These are phyloP conservation scores for Houttuynia cordata DNA, from an alignment of 164 flowering plant genomes.

Conservation along the genomic window DNA sequence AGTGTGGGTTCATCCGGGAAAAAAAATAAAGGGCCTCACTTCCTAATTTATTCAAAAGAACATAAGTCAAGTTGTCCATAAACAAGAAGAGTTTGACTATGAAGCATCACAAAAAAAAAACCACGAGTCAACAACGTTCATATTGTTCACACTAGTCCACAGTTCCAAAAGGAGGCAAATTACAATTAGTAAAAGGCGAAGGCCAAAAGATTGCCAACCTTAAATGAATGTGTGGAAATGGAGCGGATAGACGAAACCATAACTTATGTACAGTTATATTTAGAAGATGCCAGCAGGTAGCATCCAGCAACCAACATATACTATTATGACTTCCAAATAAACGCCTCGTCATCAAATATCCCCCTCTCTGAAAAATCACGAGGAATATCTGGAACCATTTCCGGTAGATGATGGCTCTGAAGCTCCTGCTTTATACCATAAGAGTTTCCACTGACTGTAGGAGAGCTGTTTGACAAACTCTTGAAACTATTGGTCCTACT, in stretches of 20 bases:
- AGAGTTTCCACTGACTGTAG: constrained; percentile 6
- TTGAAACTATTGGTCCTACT: constrained; percentile 11
- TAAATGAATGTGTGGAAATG: not conserved
- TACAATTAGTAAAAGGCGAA: not conserved
- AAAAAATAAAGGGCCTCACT: too few relatives aligned
- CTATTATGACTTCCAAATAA: constrained; percentile 52
- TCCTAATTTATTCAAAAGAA: too few relatives aligned
- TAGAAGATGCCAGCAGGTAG: constrained; percentile 7
- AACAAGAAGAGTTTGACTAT: too few relatives aligned
- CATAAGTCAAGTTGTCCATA: too few relatives aligned
- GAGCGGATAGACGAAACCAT: not conserved
- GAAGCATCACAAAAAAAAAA: too few relatives aligned
- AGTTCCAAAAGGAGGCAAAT: not conserved
- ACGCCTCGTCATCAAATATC: constrained; percentile 44
- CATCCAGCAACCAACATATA: not conserved
- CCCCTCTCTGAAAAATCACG: constrained; percentile 56
- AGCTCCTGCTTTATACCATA: constrained; percentile 33
- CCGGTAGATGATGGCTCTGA: constrained; percentile 44
- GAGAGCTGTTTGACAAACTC: constrained; percentile 13
- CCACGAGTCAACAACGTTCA: too few relatives aligned
- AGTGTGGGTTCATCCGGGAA: too few relatives aligned
- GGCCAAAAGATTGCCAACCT: not conserved
- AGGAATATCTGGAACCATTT: constrained; percentile 46
- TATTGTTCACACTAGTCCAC: too few relatives aligned
- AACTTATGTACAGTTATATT: constrained; percentile 15